Conservation (phyloP, 371 early-diverging fungal genomes). For the Actinomortierella ambigua region DNA sequence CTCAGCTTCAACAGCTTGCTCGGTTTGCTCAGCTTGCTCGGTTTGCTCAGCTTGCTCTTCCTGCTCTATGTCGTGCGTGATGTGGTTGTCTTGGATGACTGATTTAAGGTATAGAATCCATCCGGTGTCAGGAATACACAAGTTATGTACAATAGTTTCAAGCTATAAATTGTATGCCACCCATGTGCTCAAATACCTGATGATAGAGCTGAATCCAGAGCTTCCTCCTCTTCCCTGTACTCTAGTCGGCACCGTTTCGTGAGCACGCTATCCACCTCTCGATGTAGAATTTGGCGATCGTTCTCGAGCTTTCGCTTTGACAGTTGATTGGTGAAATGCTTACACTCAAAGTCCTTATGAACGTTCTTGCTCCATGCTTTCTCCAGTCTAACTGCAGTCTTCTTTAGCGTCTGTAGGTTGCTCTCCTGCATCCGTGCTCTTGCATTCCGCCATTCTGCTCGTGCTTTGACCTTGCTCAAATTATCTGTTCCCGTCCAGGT, state of each 20-base stretch:
- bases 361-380: slow-evolving; percentile 22
- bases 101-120: slow-evolving; percentile 5
- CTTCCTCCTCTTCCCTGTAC: slow-evolving; percentile 20
- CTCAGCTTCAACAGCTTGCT: slow-evolving; percentile 11
- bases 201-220: slow-evolving; percentile 19
- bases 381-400: slow-evolving; percentile 10
- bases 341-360: slow-evolving; percentile 20
- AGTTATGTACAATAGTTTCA: slow-evolving; percentile 10
- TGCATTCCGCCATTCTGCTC: slow-evolving; percentile 21
- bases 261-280: slow-evolving; percentile 23
- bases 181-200: slow-evolving; percentile 18
- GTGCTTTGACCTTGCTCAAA: slow-evolving; percentile 20
- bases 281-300: slow-evolving; percentile 17
- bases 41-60: slow-evolving; percentile 13
- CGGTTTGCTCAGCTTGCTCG: slow-evolving; percentile 8
- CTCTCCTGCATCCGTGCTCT: slow-evolving; percentile 17
- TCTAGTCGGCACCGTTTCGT: slow-evolving; percentile 24
- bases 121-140: no score
- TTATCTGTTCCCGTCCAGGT: slow-evolving; percentile 18
- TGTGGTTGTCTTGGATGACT: slow-evolving; percentile 6
- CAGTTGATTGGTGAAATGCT: slow-evolving; percentile 17
- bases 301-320: slow-evolving; percentile 17
- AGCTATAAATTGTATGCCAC: slow-evolving; percentile 12
- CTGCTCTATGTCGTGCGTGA: slow-evolving; percentile 9
- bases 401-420: slow-evolving; percentile 10